phyloP scores from a whole-genome alignment of 2,329 filamentous ascomycete species.

The Rhynchosporium graminicola region DNA sequence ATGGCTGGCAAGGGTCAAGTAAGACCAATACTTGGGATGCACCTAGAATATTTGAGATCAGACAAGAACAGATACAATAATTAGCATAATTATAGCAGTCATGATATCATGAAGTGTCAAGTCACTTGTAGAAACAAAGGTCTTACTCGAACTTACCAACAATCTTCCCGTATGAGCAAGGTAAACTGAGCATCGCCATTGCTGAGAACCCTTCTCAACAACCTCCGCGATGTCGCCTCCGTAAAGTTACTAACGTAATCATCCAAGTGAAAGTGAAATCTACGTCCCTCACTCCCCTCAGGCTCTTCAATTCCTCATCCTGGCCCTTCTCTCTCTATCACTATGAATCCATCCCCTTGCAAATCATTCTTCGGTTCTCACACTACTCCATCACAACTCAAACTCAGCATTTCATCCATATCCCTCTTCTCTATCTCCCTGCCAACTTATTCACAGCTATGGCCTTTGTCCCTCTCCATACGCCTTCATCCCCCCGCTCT shows the following conservation, averaged over 20 bases:
- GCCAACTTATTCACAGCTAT: too few relatives aligned
- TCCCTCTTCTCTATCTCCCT: neutral
- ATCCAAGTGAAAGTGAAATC: constrained; percentile 57
- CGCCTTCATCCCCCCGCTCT: too few relatives aligned
- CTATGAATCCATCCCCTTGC: constrained; percentile 57
- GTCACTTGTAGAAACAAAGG: too few relatives aligned
- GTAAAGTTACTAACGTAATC: constrained; percentile 51
- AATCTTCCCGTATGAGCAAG: neutral
- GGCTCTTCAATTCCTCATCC: constrained; percentile 42
- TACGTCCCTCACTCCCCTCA: constrained; percentile 41
- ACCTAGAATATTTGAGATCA: neutral
- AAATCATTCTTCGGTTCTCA: constrained; percentile 51
- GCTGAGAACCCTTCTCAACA: constrained; percentile 24
- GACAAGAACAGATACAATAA: constrained; percentile 1
- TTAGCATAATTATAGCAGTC: constrained; percentile 13
- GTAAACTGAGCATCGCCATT: neutral
- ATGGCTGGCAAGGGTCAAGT: neutral
- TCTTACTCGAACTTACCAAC: neutral
- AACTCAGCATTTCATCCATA: neutral
- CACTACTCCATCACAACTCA: neutral
- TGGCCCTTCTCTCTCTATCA: constrained; percentile 32
- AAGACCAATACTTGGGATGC: neutral
- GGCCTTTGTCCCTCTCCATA: too few relatives aligned
- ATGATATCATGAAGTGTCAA: neutral
- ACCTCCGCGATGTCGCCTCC: constrained; percentile 26